Base-by-base conservation (phyloP, 331 rosid species). In the Prunus yedoensis region DNA sequence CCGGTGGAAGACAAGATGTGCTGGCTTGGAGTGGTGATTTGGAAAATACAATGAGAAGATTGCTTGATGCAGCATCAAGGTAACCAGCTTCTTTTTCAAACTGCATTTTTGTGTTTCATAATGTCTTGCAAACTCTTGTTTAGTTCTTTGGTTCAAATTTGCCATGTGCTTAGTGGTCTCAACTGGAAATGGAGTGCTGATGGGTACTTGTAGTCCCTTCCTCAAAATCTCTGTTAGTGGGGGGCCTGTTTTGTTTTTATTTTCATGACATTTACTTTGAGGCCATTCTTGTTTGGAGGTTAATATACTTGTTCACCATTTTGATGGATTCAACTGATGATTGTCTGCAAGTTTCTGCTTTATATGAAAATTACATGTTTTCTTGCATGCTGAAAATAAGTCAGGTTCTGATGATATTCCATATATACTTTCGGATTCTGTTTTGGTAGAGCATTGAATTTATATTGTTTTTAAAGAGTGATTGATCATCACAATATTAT, bases 1-100 rank as follows among this genome's bases (percentile, higher is more conserved):
- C 92, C 15, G 84, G 84, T 63, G 99, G 89, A 83, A 90, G 87
- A 76, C 91, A 91, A 79, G 93, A 85, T 56, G 71, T 94, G 81
- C 92, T 94, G 38, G 74, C 84, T 68, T 90, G 99, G 99, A 86
- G 97, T 75, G 70, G 86, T 73, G 90, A 93, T 81, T 86, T 92
- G 64, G 95, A 87, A 79, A 86, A 85, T 77, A 86, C 86, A 16
- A 85, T 89, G 95, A 86, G 87, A 87, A 89, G 89, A 77, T 85
- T 91, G 79, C 95, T 94, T 80, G 93, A 86, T 83, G 88, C 87
- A 35, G 96, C 92, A 77, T 94, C 99, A 56, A 90, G 99, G 99
- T 94, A 83, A 75, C 32, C 17, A 18, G 18, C 68, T 52, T 23
- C 62, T 67, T 47, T 43, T 68, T 35, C 53, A 16, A 65, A 75